phyloP scores from a whole-genome alignment of 208 protist genomes.

The Vickermania spadyakhi region DNA sequence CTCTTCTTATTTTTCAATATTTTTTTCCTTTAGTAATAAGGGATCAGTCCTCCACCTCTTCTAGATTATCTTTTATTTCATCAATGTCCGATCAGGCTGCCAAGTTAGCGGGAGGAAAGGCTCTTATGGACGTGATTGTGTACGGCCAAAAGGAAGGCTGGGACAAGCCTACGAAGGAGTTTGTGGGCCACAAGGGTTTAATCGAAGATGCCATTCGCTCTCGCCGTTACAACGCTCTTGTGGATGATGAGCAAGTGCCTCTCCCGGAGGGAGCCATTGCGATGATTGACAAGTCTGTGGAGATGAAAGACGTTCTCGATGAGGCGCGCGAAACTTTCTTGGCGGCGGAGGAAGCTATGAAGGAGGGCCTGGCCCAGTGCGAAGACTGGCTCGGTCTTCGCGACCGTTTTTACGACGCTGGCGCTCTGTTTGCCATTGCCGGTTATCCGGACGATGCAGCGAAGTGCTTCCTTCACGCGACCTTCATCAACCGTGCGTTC shows the following conservation, averaged over 20 bases:
- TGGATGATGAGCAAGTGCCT: not conserved
- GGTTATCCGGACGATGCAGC: slow-evolving; percentile 34
- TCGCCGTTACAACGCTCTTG: not conserved
- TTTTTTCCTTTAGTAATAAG: slow-evolving; percentile 21
- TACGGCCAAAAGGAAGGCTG: slow-evolving; percentile 3
- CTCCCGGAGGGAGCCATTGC: not conserved
- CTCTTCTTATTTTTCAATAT: slow-evolving; percentile 6
- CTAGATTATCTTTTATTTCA: not conserved
- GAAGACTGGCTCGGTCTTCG: slow-evolving; percentile 48
- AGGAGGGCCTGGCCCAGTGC: slow-evolving; percentile 41
- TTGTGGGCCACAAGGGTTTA: slow-evolving; percentile 6
- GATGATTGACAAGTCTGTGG: slow-evolving; percentile 3
- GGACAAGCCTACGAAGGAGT: slow-evolving; percentile 1
- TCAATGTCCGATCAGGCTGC: not conserved
- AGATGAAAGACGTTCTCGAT: slow-evolving; percentile 9
- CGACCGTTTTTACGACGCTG: slow-evolving; percentile 59
- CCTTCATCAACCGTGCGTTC: slow-evolving; percentile 62
- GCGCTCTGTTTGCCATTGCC: slow-evolving; percentile 39
- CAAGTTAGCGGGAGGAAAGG: not conserved
- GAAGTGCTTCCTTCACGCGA: slow-evolving; percentile 46
- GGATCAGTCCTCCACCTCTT: not conserved
- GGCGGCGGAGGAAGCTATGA: slow-evolving; percentile 31
- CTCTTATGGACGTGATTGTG: slow-evolving; percentile 4
- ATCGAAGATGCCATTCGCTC: not conserved
- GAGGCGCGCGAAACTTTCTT: slow-evolving; percentile 22